Conservation (phyloP, 495 filamentous ascomycete genomes). For the Penicillium daleae region DNA sequence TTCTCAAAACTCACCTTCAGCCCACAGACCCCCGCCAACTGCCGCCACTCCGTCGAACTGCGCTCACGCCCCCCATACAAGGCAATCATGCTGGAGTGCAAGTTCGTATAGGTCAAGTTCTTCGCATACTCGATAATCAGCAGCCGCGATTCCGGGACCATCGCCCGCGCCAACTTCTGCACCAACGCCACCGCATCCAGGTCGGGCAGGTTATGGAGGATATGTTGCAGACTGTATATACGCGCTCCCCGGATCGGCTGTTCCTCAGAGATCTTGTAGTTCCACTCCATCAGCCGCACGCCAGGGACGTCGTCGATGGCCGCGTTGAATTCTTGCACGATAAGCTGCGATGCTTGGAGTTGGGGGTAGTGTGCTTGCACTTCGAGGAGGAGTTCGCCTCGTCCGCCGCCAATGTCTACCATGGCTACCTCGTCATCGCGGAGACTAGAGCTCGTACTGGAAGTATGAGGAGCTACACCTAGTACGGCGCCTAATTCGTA, state of each 20-base stretch:
- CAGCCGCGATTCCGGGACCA: conserved; percentile 49
- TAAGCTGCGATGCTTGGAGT: conserved; percentile 38
- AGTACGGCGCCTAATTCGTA: conserved; percentile 42
- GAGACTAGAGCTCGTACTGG: not conserved
- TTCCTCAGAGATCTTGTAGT: conserved; percentile 36
- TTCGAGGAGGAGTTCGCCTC: conserved; percentile 54
- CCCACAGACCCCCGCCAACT: conserved; percentile 36
- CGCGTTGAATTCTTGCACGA: conserved; percentile 53
- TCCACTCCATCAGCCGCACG: conserved; percentile 39
- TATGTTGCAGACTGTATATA: conserved; percentile 48
- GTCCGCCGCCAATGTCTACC: conserved; percentile 61
- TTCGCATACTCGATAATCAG: conserved; percentile 49
- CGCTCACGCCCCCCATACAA: conserved; percentile 42
- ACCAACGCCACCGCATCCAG: conserved; percentile 41
- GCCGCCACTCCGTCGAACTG: conserved; percentile 37
- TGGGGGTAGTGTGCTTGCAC: conserved; percentile 47
- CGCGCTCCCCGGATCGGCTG: conserved; percentile 45
- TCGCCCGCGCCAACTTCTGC: conserved; percentile 46
- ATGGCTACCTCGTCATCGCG: conserved; percentile 30
- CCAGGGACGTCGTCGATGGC: conserved; percentile 33
- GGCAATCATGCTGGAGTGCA: conserved; percentile 44
- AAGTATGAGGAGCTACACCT: not conserved
- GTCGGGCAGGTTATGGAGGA: conserved; percentile 50
- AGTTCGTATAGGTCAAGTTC: conserved; percentile 35
- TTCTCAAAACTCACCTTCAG: conserved; percentile 40